These are phyloP conservation scores for Apophysomyces elegans DNA, from an alignment of 371 early-diverging fungal genomes.

Conservation along the genomic window DNA sequence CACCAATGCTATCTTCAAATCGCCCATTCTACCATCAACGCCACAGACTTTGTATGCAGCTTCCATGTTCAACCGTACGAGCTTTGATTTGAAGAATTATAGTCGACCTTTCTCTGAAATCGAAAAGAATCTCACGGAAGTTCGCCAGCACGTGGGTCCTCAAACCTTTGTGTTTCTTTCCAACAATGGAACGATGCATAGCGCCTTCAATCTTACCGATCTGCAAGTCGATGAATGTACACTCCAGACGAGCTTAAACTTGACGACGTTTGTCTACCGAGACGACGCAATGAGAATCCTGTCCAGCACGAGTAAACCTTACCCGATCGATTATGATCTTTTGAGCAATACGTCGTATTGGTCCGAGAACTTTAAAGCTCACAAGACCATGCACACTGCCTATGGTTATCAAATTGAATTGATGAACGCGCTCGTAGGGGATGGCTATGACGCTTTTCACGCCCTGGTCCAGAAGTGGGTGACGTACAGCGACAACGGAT, in stretches of 20 bases:
- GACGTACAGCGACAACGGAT: not conserved
- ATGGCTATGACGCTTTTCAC: not conserved
- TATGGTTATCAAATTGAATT: slow-evolving; percentile 1
- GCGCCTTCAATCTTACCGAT: not conserved
- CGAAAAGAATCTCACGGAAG: not conserved
- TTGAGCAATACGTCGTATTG: not conserved
- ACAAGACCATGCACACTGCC: not conserved
- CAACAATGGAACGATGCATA: not conserved
- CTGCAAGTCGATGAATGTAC: not conserved
- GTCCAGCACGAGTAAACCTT: not conserved
- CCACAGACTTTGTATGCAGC: not conserved
- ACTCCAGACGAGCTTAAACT: not conserved
- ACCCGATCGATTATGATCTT: not conserved
- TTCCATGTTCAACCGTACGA: not conserved
- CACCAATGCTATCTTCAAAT: not conserved
- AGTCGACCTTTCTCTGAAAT: not conserved
- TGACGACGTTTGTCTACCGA: not conserved
- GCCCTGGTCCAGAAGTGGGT: not conserved
- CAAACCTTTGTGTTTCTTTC: not conserved
- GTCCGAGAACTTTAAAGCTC: not conserved
- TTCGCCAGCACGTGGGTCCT: not conserved
- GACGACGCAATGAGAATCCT: not conserved
- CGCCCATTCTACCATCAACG: not conserved
- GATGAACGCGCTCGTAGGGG: not conserved
- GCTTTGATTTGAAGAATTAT: not conserved